phyloP scores from a whole-genome alignment of 2,329 filamentous ascomycete species.

The Anthostomella pinea region DNA sequence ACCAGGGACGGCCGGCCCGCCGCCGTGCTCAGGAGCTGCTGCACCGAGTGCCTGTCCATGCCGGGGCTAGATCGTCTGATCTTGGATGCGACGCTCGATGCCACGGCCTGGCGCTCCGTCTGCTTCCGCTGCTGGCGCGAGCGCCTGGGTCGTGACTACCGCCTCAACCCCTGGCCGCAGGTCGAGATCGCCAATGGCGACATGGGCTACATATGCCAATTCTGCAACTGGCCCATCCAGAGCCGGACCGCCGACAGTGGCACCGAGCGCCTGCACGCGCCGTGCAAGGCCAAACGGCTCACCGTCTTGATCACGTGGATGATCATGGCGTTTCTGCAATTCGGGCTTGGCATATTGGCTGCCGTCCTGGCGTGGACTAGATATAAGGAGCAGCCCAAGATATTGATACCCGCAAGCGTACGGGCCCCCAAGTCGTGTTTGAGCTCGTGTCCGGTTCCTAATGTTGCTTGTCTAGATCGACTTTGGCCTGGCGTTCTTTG shows the following conservation, averaged over 20 bases:
- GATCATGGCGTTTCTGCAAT: conserved; percentile 31
- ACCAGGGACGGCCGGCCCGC: conserved; percentile 15
- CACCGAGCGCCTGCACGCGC: conserved; percentile 24
- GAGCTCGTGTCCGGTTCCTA: conserved; percentile 7
- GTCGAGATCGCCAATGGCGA: conserved; percentile 27
- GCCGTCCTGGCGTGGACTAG: conserved; percentile 28
- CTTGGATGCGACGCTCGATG: conserved; percentile 19
- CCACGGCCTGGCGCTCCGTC: conserved; percentile 26
- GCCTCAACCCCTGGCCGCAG: conserved; percentile 29
- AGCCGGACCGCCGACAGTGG: conserved; percentile 18
- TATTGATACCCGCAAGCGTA: conserved; percentile 30
- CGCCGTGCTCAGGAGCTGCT: conserved; percentile 21
- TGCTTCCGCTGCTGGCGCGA: conserved; percentile 31
- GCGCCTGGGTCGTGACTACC: conserved; percentile 23
- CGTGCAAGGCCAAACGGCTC: conserved; percentile 24
- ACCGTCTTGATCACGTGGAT: conserved; percentile 26
- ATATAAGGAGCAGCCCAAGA: conserved; percentile 20
- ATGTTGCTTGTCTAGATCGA: conserved; percentile 24
- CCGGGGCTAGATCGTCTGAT: conserved; percentile 28
- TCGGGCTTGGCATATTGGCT: conserved; percentile 29
- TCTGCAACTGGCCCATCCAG: conserved; percentile 31
- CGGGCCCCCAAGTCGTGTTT: conserved; percentile 4
- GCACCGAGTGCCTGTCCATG: conserved; percentile 26
- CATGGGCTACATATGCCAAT: conserved; percentile 31
- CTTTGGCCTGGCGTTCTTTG: conserved; percentile 28